phyloP scores from a whole-genome alignment of 768 basidiomycete species.

The Basidioascus undulatus region DNA sequence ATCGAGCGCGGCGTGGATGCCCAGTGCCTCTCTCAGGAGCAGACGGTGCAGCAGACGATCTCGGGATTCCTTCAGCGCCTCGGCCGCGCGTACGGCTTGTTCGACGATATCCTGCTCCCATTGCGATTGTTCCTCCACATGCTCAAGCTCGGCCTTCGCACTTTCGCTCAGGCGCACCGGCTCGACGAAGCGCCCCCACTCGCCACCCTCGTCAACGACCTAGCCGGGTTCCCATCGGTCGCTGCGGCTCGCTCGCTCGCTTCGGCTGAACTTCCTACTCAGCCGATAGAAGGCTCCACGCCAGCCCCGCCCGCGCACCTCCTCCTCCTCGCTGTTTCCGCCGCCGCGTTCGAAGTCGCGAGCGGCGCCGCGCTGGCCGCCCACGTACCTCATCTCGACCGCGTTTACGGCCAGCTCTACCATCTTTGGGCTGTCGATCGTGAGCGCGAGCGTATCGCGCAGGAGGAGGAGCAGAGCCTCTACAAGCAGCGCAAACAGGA shows the following conservation, averaged over 20 bases:
- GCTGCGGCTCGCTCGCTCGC: not conserved
- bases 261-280: not conserved
- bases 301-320: slow-evolving; percentile 16
- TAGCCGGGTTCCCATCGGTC: too few relatives aligned
- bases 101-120: not conserved
- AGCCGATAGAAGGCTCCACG: slow-evolving; percentile 15
- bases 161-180: too few relatives aligned
- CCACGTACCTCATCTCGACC: slow-evolving; percentile 23
- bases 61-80: slow-evolving; percentile 53
- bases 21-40: slow-evolving; percentile 27
- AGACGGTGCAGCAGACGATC: slow-evolving; percentile 53
- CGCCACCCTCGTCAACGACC: too few relatives aligned
- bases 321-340: slow-evolving; percentile 25
- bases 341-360: slow-evolving; percentile 20
- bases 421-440: slow-evolving; percentile 69
- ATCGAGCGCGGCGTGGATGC: slow-evolving; percentile 6
- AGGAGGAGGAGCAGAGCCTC: slow-evolving; percentile 39
- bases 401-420: slow-evolving; percentile 40
- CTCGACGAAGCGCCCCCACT: too few relatives aligned
- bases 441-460: slow-evolving; percentile 38
- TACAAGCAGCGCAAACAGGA: slow-evolving; percentile 42
- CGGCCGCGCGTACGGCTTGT: slow-evolving; percentile 7
- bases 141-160: not conserved
- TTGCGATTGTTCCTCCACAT: not conserved
- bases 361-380: slow-evolving; percentile 20